Conservation (phyloP, 73 alveolate species). For the Paramecium sonneborni region DNA sequence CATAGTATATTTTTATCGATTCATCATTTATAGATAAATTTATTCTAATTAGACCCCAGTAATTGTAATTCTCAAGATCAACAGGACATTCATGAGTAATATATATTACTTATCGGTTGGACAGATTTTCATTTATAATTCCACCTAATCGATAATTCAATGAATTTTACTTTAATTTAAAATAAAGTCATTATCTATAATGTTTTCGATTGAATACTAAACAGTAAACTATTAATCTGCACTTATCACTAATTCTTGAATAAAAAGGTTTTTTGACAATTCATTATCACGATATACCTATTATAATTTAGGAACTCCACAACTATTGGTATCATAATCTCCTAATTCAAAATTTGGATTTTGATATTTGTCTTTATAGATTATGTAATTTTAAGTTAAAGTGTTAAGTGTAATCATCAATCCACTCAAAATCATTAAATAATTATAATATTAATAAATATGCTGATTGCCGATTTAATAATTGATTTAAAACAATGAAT, state of each 20-base stretch:
- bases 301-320: conserved; percentile 13
- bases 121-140: not conserved
- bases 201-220: not conserved
- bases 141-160: not conserved
- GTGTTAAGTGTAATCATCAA: not conserved
- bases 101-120: not conserved
- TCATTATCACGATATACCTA: not conserved
- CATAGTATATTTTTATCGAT: not conserved
- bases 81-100: not conserved
- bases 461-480: not conserved
- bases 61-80: not conserved
- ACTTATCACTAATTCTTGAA: not conserved
- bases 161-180: not conserved
- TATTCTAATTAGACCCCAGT: not conserved
- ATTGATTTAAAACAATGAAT: too few species aligned
- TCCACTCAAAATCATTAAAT: not conserved
- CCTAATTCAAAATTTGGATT: not conserved
- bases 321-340: not conserved
- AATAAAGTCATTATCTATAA: not conserved
- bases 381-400: not conserved
- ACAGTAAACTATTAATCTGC: not conserved
- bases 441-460: not conserved
- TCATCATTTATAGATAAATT: not conserved
- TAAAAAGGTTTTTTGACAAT: not conserved
- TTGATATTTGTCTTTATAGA: not conserved